Conservation (phyloP, 2,329 filamentous ascomycete species). For the Sporothrix brasiliensis region DNA sequence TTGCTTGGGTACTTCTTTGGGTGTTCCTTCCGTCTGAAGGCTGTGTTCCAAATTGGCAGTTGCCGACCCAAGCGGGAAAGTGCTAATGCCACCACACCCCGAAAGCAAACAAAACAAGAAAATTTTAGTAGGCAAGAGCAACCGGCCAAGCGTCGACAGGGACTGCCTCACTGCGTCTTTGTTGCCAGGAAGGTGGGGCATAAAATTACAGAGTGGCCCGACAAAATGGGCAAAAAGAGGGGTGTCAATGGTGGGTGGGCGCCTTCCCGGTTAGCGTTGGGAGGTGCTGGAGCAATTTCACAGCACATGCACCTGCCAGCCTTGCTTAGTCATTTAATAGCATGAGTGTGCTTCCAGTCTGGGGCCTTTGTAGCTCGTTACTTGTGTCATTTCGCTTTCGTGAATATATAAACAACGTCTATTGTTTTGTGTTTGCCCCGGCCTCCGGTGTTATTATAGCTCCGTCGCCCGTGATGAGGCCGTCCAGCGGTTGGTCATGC, state of each 20-base stretch:
- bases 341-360: neutral
- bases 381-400: slow-evolving; percentile 49
- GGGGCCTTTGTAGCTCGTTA: neutral
- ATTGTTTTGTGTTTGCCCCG: neutral
- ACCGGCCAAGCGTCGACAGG: slow-evolving; percentile 11
- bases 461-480: slow-evolving; percentile 73
- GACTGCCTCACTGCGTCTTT: slow-evolving; percentile 20
- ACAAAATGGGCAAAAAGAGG: slow-evolving; percentile 9
- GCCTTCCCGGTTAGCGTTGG: slow-evolving; percentile 2
- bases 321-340: slow-evolving; percentile 30
- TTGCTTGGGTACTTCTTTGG: neutral
- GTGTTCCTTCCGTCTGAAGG: slow-evolving; percentile 12
- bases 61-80: slow-evolving; percentile 22
- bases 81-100: slow-evolving; percentile 17
- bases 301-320: slow-evolving; percentile 25
- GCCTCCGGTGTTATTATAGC: slow-evolving; percentile 20
- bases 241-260: slow-evolving; percentile 10
- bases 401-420: neutral
- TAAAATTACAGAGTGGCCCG: slow-evolving; percentile 11
- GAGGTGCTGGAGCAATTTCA: neutral
- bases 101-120: slow-evolving; percentile 24
- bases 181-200: slow-evolving; percentile 37
- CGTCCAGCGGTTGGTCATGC: slow-evolving; percentile 79
- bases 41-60: slow-evolving; percentile 24
- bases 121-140: slow-evolving; percentile 28